phyloP scores from a whole-genome alignment of 2,329 filamentous ascomycete genomes.

The Penicillium hordei region DNA sequence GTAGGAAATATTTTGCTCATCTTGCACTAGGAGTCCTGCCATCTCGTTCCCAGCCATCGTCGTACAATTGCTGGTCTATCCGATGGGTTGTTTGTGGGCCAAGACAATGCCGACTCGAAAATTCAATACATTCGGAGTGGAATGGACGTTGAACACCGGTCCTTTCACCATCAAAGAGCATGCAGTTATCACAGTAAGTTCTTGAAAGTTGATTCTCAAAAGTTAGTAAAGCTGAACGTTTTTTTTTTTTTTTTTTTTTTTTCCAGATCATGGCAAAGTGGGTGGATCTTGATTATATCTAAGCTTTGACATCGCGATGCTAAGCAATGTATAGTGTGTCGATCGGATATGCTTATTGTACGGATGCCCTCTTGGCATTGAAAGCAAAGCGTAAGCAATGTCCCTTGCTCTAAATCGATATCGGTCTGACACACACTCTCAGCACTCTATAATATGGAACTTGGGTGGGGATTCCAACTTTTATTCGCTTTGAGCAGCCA shows the following conservation, averaged over 20 bases:
- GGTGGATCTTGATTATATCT: background rate
- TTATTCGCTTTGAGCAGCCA: constrained; percentile 40
- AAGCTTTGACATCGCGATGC: background rate
- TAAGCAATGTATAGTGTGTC: constrained; percentile 20
- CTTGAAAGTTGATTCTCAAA: too few relatives aligned
- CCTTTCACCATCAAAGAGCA: constrained; percentile 46
- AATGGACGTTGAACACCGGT: constrained; percentile 38
- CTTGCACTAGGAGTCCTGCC: constrained; percentile 41
- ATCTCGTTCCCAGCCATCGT: constrained; percentile 58
- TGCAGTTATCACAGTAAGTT: constrained; percentile 45
- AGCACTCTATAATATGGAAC: constrained; percentile 25
- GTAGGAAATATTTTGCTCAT: background rate
- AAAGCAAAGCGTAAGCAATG: constrained; percentile 22
- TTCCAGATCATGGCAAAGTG: constrained; percentile 22
- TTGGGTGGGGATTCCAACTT: constrained; percentile 28
- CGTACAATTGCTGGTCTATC: constrained; percentile 59
- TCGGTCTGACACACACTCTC: background rate
- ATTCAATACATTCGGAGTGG: constrained; percentile 34
- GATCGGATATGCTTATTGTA: constrained; percentile 30
- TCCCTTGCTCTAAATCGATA: background rate
- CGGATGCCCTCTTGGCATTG: constrained; percentile 28
- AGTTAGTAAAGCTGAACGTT: background rate
- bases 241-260: background rate
- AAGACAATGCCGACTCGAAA: constrained; percentile 31
- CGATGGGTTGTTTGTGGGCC: constrained; percentile 39